Evolutionary conservation across 768 basidiomycete genomes (phyloP).

Genomic region (Auricularia heimuer): DNA sequence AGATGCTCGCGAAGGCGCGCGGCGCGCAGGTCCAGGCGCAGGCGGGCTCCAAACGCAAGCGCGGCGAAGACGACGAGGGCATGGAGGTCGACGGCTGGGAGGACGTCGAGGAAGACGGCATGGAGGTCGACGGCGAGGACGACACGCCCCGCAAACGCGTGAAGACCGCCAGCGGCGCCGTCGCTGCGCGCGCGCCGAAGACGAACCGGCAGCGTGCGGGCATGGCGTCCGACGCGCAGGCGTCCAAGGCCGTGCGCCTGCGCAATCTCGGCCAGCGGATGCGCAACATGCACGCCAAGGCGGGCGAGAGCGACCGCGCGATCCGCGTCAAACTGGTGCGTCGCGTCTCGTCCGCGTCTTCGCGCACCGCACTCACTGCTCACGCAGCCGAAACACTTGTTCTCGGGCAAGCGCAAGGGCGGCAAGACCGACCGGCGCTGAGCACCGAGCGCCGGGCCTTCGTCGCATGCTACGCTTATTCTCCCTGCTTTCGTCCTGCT

Average conservation of each 20-base stretch:
- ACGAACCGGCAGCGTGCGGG: slow-evolving; percentile 71
- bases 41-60: slow-evolving; percentile 39
- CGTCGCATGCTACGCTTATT: background rate
- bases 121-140: slow-evolving; percentile 41
- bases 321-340: slow-evolving; percentile 77
- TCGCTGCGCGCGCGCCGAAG: slow-evolving; percentile 43
- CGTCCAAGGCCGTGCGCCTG: slow-evolving; percentile 65
- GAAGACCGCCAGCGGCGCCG: slow-evolving; percentile 50
- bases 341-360: slow-evolving; percentile 8
- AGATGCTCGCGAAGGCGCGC: slow-evolving; percentile 64
- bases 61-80: slow-evolving; percentile 41
- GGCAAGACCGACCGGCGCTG: slow-evolving; percentile 65
- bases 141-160: slow-evolving; percentile 45
- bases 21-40: slow-evolving; percentile 35
- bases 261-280: slow-evolving; percentile 80
- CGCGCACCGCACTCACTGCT: background rate
- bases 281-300: slow-evolving; percentile 81
- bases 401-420: slow-evolving; percentile 72
- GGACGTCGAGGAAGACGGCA: slow-evolving; percentile 34
- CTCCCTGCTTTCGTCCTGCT: background rate
- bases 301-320: slow-evolving; percentile 79
- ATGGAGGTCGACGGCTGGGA: slow-evolving; percentile 48
- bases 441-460: background rate
- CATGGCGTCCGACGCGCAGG: slow-evolving; percentile 73
- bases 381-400: slow-evolving; percentile 74